Evolutionary conservation across 2,329 filamentous ascomycete genomes (phyloP), one percentile per base, ranked within the genome.

Genomic region (Tricladium varicosporioides): DNA sequence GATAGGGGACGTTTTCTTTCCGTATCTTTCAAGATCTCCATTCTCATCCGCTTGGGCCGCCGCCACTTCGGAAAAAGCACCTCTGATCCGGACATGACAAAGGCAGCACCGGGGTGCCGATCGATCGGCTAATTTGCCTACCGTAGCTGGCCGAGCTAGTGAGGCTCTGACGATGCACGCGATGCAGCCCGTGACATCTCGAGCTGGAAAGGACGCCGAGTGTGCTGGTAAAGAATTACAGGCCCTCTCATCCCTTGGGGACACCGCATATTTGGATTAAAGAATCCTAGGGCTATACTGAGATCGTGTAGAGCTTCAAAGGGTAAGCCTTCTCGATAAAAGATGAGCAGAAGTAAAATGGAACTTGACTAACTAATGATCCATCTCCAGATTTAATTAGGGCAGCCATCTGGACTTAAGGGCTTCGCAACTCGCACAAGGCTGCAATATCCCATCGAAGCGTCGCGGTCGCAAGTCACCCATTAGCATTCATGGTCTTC

Each of bases 401-500:
- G 22, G 22, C 22, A 27, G 22, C 22, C 22, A 4, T 27, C 22
- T 27, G 22, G 22, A 27, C 22, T 27, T 27, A 7, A 27, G 22
- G 22, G 22, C 22, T 27, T 27, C 22, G 7, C 22, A 27, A 27
- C 22, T 27, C 22, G 22, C 22, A 27, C 22, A 27, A 27, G 22
- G 22, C n/a, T 40, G 36, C 36, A 40, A 40, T 10, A 40, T n/a
- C 36, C 32, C 36, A 11, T 40, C 36, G 36, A n/a, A 40, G 36
- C n/a, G n/a, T 40, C n/a, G 36, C 36, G 9, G 4, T 50, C 19
- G 31, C 10, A 15, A 36, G 11, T 33, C 22, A 33, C 27, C 10
- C n/a, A 14, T 27, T 33, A 22, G 33, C 27, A 32, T 51, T 51
- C 57, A 68, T 67, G 66, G 62, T 48, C 50, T 53, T 45, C 55